phyloP scores from a whole-genome alignment of 192 early-diverging fungal species.

The Coemansia sp. region DNA sequence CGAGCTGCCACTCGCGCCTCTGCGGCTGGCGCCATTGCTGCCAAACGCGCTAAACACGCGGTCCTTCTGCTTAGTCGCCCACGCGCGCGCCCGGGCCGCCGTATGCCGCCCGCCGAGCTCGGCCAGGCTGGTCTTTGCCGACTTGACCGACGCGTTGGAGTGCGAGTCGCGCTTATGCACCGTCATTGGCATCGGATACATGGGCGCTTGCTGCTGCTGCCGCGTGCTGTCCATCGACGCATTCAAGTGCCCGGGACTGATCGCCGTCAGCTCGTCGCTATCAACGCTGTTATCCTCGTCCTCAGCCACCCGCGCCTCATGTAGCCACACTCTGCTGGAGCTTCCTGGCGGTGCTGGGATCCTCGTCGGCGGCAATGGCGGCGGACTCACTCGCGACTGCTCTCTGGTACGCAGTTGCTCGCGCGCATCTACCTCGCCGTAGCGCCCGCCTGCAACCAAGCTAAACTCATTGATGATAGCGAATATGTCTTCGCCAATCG shows the following conservation, averaged over 20 bases:
- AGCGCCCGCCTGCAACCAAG: conserved; percentile 40
- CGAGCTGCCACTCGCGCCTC: not conserved
- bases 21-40: conserved; percentile 12
- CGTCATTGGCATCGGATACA: not conserved
- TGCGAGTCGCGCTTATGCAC: conserved; percentile 32
- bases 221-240: not conserved
- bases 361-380: not conserved
- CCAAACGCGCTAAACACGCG: conserved; percentile 43
- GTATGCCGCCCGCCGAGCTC: conserved; percentile 47
- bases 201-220: conserved; percentile 2
- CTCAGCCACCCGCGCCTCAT: not conserved
- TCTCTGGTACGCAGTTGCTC: conserved; percentile 18
- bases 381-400: not conserved
- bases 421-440: conserved; percentile 50
- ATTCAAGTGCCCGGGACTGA: not conserved
- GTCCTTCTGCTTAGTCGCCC: conserved; percentile 44
- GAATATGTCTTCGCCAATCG: conserved; percentile 53
- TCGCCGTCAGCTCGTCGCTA: not conserved
- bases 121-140: conserved; percentile 19
- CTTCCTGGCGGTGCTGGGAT: conserved; percentile 3
- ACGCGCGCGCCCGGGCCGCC: conserved; percentile 48
- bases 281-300: conserved; percentile 12
- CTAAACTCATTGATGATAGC: conserved; percentile 55
- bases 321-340: not conserved
- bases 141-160: conserved; percentile 21